Conservation (phyloP, 1,284 basidiomycete species). For the Tylopilus orsonianus region DNA sequence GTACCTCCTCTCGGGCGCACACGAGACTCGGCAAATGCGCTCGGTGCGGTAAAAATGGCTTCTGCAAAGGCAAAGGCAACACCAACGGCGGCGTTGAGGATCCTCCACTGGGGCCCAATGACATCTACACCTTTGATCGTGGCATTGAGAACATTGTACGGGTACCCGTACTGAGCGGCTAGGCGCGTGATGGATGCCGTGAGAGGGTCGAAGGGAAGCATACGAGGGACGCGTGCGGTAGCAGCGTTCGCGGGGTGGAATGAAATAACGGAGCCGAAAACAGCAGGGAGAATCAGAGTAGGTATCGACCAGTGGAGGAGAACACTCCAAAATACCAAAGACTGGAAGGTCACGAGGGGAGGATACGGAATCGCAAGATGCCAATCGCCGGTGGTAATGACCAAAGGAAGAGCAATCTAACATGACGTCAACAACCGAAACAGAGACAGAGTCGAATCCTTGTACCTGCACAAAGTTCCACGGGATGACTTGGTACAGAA, state of each 20-base stretch:
- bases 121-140: constrained; percentile 43
- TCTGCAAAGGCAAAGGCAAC: constrained; percentile 66
- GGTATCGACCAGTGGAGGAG: constrained; percentile 60
- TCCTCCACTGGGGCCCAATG: constrained; percentile 50
- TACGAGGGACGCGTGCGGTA: constrained; percentile 23
- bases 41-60: constrained; percentile 41
- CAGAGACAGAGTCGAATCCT: not conserved
- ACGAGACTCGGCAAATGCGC: constrained; percentile 34
- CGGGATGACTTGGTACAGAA: constrained; percentile 46
- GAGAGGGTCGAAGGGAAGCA: constrained; percentile 51
- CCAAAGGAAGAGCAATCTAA: constrained; percentile 21
- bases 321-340: constrained; percentile 47
- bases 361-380: constrained; percentile 44
- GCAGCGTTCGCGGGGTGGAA: constrained; percentile 46
- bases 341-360: constrained; percentile 42
- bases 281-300: constrained; percentile 51
- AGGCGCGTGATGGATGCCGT: constrained; percentile 60
- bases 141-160: constrained; percentile 35
- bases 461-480: constrained; percentile 45
- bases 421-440: constrained; percentile 16
- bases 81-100: constrained; percentile 49
- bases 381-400: constrained; percentile 8
- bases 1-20: constrained; percentile 25
- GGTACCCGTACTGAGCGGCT: constrained; percentile 55
- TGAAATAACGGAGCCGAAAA: constrained; percentile 57